Percentiles rank a stretch among this genome's conserved stretches.
Conservation (phyloP, 2,329 filamentous ascomycete species). For the Mollisiaceae sp. region DNA sequence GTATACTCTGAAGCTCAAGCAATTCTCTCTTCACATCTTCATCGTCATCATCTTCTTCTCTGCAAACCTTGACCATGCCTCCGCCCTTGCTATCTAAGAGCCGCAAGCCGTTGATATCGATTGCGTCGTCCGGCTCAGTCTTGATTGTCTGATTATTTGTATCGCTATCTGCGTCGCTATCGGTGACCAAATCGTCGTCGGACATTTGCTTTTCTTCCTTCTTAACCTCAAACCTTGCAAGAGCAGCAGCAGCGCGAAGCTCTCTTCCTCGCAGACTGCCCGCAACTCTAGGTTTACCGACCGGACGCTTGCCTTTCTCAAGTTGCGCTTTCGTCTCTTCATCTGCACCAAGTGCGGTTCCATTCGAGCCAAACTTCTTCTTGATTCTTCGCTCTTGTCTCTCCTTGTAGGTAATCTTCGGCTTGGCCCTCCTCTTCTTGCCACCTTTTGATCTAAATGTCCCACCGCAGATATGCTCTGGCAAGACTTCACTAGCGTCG, state of each 20-base stretch:
- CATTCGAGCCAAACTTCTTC: conserved; percentile 61
- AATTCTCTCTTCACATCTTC: conserved; percentile 66
- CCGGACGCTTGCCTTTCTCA: conserved; percentile 55
- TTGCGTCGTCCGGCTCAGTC: conserved; percentile 54
- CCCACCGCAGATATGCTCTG: conserved; percentile 80
- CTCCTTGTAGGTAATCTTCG: conserved; percentile 43
- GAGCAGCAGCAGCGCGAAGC: conserved; percentile 62
- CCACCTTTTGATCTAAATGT: conserved; percentile 68
- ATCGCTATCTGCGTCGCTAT: conserved; percentile 51
- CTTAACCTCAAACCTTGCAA: conserved; percentile 58
- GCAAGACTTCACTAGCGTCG: conserved; percentile 59
- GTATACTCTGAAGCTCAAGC: conserved; percentile 64
- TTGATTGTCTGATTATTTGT: conserved; percentile 53
- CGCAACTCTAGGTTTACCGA: conserved; percentile 63
- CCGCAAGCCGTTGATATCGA: conserved; percentile 68
- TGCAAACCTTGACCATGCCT: conserved; percentile 75
- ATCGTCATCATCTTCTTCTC: conserved; percentile 68
- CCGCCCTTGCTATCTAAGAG: conserved; percentile 70
- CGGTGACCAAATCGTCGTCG: conserved; percentile 47
- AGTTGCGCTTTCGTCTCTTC: conserved; percentile 52
- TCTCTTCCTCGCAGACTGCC: conserved; percentile 63
- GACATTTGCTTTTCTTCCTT: conserved; percentile 49
- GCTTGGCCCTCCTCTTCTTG: conserved; percentile 57
- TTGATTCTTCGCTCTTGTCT: conserved; percentile 58
- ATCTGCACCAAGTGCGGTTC: conserved; percentile 55